phyloP scores from a whole-genome alignment of 192 early-diverging fungal species.

The Funneliformis mosseae region DNA sequence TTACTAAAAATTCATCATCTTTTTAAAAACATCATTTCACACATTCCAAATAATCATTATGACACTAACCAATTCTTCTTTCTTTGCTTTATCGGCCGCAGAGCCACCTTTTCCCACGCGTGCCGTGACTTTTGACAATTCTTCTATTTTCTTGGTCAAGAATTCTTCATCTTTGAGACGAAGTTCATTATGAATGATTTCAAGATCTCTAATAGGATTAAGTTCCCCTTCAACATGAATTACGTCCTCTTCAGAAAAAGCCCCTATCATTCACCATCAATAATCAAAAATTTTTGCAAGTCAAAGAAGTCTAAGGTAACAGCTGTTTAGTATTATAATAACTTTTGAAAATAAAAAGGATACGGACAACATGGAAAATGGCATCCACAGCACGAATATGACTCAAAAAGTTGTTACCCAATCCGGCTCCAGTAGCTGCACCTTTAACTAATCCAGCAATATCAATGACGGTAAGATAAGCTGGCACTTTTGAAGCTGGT shows the following conservation, averaged over 20 bases:
- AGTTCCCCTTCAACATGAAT: conserved; percentile 90
- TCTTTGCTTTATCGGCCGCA: conserved; percentile 85
- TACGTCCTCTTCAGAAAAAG: conserved; percentile 93
- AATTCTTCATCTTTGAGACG: conserved; percentile 91
- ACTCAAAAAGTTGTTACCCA: conserved; percentile 94
- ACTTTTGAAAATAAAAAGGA: conserved; percentile 8
- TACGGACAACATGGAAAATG: conserved; percentile 81
- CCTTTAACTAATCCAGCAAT: conserved; percentile 99
- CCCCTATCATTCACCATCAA: conserved; percentile 36
- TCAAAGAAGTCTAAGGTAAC: neutral
- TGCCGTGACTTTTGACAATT: conserved; percentile 65
- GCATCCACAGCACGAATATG: conserved; percentile 88
- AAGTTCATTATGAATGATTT: conserved; percentile 95
- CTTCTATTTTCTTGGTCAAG: conserved; percentile 73
- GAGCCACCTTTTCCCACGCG: conserved; percentile 78
- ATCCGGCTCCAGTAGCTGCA: conserved; percentile 72
- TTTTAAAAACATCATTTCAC: too few species aligned
- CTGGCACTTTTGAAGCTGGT: conserved; percentile 66
- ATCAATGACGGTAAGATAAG: conserved; percentile 91
- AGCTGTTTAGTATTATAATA: neutral
- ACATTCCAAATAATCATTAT: neutral
- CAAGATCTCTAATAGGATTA: conserved; percentile 89
- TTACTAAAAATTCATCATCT: too few species aligned
- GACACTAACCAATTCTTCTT: conserved; percentile 71
- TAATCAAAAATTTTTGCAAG: too few species aligned